Base-by-base conservation (phyloP, 305 asterid species). In the Fraxinus latifolia region DNA sequence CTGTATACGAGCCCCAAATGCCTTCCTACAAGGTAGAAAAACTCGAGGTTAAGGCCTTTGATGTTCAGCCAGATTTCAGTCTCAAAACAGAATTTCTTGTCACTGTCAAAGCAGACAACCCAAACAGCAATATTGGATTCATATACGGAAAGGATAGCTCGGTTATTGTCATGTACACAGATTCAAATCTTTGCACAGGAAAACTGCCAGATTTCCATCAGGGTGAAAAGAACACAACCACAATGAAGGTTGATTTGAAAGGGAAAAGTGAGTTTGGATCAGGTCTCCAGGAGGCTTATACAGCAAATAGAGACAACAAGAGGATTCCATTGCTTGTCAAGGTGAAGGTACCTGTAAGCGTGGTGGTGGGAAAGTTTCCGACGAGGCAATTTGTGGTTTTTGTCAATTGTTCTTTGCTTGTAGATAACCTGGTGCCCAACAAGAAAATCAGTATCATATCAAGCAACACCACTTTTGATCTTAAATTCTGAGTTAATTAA, bases 251-350 rank as follows among this genome's bases (percentile, higher is more conserved):
- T 34, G 87, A 83, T 39, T 3, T 93, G 86, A 37, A 17, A 3
- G 94, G 95, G 37, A 85, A 79, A 12, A 75, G 88, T 17, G 77
- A 44, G 3, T 82, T 89, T 17, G 92, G 92, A 53, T 81, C 90
- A 44, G 92, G 92, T 1, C 78, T 89, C 0, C 89, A 88, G 79
- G 85, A 91, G 78, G 90, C 93, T 11, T 72, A 77, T 12, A 19
- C 58, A 9, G 87, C 87, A 3, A 83, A 83, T 47, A 84, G 37
- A 7, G 85, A 80, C 8, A 76, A 75, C 2, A 82, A 83, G 3
- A 85, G 50, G 86, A 83, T 92, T 36, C 97, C 93, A 29, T 73
- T 93, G 87, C 84, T 85, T 32, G 92, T 92, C 82, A 77, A 23
- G 84, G 90, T 88, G 19, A 80, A 71, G 78, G 90, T 84, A 34